A percentile compares a stretch with the other conserved stretches of the same genome.
Evolutionary conservation across 805 yeast species (phyloP).

Genomic region (Saccharomycopsis guyanensis): DNA sequence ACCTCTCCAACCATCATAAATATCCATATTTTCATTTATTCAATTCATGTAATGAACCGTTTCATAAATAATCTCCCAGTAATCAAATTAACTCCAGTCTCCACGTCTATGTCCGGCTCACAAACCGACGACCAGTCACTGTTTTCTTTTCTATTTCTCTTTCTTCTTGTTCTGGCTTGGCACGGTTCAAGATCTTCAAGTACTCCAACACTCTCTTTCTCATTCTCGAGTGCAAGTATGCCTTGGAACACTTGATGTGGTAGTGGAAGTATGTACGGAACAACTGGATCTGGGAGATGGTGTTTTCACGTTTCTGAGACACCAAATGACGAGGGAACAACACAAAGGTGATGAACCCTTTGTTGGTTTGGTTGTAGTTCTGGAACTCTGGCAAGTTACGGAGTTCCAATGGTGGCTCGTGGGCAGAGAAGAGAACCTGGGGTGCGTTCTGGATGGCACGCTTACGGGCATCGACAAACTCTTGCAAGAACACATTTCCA

Average conservation of each 20-base stretch:
- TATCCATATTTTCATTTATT: too few species aligned
- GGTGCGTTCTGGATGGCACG: constrained; percentile 97
- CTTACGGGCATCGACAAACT: constrained; percentile 92
- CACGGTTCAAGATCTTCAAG: constrained; percentile 91
- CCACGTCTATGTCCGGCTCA: background rate
- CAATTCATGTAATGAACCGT: too few species aligned
- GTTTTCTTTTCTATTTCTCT: constrained; percentile 41
- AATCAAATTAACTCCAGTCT: too few species aligned
- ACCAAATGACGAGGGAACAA: constrained; percentile 74
- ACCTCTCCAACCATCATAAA: too few species aligned
- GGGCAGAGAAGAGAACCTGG: constrained; percentile 85
- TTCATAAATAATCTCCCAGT: too few species aligned
- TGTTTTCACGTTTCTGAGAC: constrained; percentile 66
- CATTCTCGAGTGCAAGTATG: constrained; percentile 98
- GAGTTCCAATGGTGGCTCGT: constrained; percentile 89
- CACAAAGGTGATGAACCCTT: constrained; percentile 60
- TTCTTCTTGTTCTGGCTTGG: constrained; percentile 88
- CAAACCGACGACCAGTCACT: constrained; percentile 22
- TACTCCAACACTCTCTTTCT: constrained; percentile 90
- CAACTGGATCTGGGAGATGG: constrained; percentile 83
- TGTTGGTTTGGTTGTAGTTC: constrained; percentile 22
- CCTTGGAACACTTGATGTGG: constrained; percentile 97
- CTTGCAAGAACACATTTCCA: constrained; percentile 85
- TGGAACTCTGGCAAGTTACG: constrained; percentile 34
- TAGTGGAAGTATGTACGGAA: constrained; percentile 97